Evolutionary conservation across 805 yeast genomes (phyloP).

Genomic region (Kodamaea nitidulidarum): DNA sequence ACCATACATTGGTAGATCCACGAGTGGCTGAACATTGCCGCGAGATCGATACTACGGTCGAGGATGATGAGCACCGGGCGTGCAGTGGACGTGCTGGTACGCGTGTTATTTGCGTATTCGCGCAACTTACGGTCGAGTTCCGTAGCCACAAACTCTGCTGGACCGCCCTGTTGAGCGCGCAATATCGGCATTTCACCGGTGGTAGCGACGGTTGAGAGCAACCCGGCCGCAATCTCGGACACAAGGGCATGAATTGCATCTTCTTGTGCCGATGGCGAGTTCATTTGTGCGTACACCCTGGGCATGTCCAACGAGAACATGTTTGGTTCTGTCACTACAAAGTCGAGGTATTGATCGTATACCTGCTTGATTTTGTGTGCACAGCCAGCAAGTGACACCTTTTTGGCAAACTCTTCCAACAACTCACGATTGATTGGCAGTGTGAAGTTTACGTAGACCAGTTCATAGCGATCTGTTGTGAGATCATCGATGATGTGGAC

Average conservation of each 20-base stretch:
- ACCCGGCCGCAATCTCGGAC: conserved; percentile 69
- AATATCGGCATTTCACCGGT: conserved; percentile 81
- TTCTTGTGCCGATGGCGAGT: conserved; percentile 70
- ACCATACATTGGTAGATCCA: conserved; percentile 98
- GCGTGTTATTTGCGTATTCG: conserved; percentile 70
- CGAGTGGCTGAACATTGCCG: conserved; percentile 93
- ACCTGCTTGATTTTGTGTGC: conserved; percentile 78
- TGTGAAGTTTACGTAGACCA: conserved; percentile 81
- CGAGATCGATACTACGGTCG: conserved; percentile 86
- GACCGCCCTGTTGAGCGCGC: conserved; percentile 87
- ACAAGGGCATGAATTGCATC: conserved; percentile 66
- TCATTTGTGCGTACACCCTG: conserved; percentile 62
- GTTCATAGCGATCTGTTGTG: conserved; percentile 68
- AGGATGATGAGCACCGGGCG: conserved; percentile 75
- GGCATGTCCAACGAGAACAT: conserved; percentile 74
- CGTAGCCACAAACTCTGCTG: conserved; percentile 91
- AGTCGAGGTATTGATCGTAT: conserved; percentile 90
- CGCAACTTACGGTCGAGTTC: conserved; percentile 79
- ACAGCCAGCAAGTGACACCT: conserved; percentile 69
- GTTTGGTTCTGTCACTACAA: conserved; percentile 88
- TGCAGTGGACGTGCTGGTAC: conserved; percentile 25
- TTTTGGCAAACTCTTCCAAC: conserved; percentile 83
- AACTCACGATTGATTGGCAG: conserved; percentile 72
- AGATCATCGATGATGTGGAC: conserved; percentile 67
- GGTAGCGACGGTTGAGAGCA: conserved; percentile 76